Conservation (phyloP, 2,329 filamentous ascomycete genomes). For the Dothiorella sarmentorum region DNA sequence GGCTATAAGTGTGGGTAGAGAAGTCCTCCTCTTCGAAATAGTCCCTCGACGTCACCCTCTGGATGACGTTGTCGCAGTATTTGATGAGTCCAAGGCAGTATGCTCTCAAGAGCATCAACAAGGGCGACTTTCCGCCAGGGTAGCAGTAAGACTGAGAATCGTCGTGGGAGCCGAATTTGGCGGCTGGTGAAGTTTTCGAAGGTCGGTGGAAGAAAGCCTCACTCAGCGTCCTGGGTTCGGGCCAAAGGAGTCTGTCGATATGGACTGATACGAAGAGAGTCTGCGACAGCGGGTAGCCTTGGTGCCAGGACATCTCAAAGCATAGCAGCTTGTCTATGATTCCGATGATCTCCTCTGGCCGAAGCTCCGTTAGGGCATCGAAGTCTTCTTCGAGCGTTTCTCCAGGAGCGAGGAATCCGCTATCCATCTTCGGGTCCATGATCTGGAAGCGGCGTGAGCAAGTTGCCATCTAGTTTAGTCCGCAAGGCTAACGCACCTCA, state of each 20-base stretch:
- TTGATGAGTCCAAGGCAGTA: constrained; percentile 87
- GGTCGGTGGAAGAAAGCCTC: constrained; percentile 60
- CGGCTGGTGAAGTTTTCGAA: constrained; percentile 23
- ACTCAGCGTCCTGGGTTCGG: constrained; percentile 60
- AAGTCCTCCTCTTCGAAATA: constrained; percentile 99
- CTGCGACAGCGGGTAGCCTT: constrained; percentile 92
- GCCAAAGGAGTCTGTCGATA: constrained; percentile 76
- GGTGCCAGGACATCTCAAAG: constrained; percentile 96
- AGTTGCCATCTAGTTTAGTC: not conserved
- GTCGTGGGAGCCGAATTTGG: constrained; percentile 24
- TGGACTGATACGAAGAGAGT: constrained; percentile 92
- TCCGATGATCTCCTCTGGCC: constrained; percentile 78
- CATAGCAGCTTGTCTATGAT: constrained; percentile 92
- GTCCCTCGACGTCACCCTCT: constrained; percentile 74
- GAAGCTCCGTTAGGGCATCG: constrained; percentile 64
- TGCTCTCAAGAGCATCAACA: constrained; percentile 66
- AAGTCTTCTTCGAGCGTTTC: constrained; percentile 83
- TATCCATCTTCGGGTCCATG: constrained; percentile 99
- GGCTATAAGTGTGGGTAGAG: constrained; percentile 84
- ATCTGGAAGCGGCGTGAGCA: constrained; percentile 57
- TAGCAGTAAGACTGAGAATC: constrained; percentile 28
- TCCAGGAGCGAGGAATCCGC: constrained; percentile 72
- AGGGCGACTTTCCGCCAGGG: constrained; percentile 32
- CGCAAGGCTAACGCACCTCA: constrained; percentile 48
- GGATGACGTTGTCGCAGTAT: constrained; percentile 73